Evolutionary conservation across 1,284 basidiomycete genomes (phyloP).

Genomic region (Schizophyllum amplum): DNA sequence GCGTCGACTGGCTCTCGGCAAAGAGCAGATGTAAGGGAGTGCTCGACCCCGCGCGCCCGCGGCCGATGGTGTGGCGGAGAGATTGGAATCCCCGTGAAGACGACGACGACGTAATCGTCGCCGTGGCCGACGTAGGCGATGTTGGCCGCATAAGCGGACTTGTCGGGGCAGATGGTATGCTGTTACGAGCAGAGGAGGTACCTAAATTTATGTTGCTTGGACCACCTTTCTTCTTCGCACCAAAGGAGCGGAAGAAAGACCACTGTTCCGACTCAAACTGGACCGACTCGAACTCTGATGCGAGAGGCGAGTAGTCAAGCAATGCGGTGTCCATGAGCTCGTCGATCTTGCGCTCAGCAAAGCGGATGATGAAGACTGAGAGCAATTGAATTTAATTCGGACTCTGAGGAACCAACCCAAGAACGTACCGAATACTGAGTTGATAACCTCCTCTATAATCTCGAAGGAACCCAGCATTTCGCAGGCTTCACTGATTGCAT

Average conservation of each 20-base stretch:
- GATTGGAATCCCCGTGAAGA: constrained; percentile 51
- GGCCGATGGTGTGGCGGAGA: constrained; percentile 50
- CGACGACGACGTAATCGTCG: constrained; percentile 30
- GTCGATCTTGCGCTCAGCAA: constrained; percentile 86
- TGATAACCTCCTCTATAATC: constrained; percentile 81
- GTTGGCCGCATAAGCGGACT: constrained; percentile 34
- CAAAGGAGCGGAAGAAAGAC: constrained; percentile 81
- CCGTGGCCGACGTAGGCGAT: constrained; percentile 37
- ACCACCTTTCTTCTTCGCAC: constrained; percentile 47
- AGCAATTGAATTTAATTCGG: too few relatives aligned
- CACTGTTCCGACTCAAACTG: constrained; percentile 91
- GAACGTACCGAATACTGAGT: constrained; percentile 84
- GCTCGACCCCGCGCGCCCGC: constrained; percentile 35
- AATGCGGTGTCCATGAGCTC: constrained; percentile 77
- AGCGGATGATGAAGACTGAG: constrained; percentile 90
- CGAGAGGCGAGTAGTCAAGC: constrained; percentile 77
- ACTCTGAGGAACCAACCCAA: too few relatives aligned
- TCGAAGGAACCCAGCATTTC: constrained; percentile 76
- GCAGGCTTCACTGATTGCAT: constrained; percentile 64
- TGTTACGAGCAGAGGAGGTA: constrained; percentile 27
- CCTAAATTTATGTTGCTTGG: constrained; percentile 16
- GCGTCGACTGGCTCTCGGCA: constrained; percentile 33
- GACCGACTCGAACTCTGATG: constrained; percentile 73
- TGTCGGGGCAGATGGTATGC: constrained; percentile 34
- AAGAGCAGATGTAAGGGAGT: constrained; percentile 46